Conservation (phyloP, 2,329 filamentous ascomycete genomes). For the Dichotomopilus funicola region DNA sequence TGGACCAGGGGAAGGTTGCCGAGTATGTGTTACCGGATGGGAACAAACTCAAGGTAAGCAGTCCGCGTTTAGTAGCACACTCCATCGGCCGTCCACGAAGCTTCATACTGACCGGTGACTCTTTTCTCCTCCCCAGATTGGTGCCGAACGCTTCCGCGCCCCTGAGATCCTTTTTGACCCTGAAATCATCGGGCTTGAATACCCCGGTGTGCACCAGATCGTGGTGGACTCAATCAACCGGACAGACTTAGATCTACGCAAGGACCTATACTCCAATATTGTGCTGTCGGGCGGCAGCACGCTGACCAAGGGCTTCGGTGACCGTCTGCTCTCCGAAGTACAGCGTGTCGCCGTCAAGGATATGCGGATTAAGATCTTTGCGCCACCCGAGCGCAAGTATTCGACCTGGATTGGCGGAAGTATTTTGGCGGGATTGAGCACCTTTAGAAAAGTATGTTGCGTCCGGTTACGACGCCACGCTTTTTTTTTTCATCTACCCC, state of each 20-base stretch:
- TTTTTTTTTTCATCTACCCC: background rate
- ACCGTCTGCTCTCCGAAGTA: conserved; percentile 84
- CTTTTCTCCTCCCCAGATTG: conserved; percentile 53
- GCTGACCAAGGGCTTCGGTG: conserved; percentile 92
- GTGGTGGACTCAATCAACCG: conserved; percentile 93
- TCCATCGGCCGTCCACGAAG: background rate
- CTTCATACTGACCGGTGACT: background rate
- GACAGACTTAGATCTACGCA: conserved; percentile 91
- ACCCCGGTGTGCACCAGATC: conserved; percentile 94
- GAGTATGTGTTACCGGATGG: conserved; percentile 92
- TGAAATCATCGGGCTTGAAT: conserved; percentile 93
- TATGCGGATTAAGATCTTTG: conserved; percentile 99
- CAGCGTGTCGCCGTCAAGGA: conserved; percentile 94
- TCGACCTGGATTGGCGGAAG: conserved; percentile 99
- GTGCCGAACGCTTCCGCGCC: conserved; percentile 88
- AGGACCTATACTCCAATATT: conserved; percentile 91
- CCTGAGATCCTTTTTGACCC: conserved; percentile 97
- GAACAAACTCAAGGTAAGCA: conserved; percentile 74
- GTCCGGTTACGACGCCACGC: conserved; percentile 9
- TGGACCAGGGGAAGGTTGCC: conserved; percentile 68
- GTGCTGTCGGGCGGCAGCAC: conserved; percentile 95
- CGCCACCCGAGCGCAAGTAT: conserved; percentile 93
- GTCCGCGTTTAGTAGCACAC: background rate
- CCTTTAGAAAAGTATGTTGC: conserved; percentile 79
- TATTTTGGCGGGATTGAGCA: conserved; percentile 92